Percentiles rank a stretch among this genome's conserved stretches.
These are phyloP conservation scores for Trifolium dubium DNA, from an alignment of 306 rosid genomes.

Conservation along the genomic window DNA sequence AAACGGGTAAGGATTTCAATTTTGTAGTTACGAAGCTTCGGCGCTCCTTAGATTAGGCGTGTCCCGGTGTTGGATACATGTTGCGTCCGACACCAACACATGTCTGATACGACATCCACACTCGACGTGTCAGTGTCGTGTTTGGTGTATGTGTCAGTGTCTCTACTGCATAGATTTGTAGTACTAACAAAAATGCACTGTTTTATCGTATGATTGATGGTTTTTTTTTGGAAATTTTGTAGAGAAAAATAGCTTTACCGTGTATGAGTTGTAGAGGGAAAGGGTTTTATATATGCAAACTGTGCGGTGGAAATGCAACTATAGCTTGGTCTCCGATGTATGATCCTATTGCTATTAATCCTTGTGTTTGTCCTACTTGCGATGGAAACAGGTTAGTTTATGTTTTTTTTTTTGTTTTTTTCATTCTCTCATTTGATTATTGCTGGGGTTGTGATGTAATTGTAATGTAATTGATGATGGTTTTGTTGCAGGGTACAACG, in stretches of 20 bases:
- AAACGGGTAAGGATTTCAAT: conserved; percentile 61
- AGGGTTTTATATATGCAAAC: conserved; percentile 84
- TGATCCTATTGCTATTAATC: conserved; percentile 90
- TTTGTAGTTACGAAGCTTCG: neutral
- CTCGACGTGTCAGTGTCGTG: too few species aligned
- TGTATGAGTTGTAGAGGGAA: conserved; percentile 78
- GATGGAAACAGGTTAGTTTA: conserved; percentile 81
- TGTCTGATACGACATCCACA: too few species aligned
- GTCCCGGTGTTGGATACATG: too few species aligned
- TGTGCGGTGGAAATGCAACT: conserved; percentile 77
- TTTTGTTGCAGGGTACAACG: conserved; percentile 78
- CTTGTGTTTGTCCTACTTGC: conserved; percentile 92
- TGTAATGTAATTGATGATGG: conserved; percentile 16
- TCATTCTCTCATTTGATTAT: conserved; percentile 5
- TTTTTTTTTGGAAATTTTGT: conserved; percentile 31
- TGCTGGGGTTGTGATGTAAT: neutral
- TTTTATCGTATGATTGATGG: neutral
- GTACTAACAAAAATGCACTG: too few species aligned
- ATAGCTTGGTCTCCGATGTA: conserved; percentile 84
- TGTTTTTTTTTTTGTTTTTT: too few species aligned
- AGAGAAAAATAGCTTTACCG: conserved; percentile 69
- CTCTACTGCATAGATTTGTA: too few species aligned
- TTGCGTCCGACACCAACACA: too few species aligned
- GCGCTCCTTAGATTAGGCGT: too few species aligned
- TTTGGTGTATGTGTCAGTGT: too few species aligned